Percentiles rank a stretch among this genome's conserved stretches.
Evolutionary conservation across 177 flowering plant species (phyloP).

Genomic region (Vitis hybrid): DNA sequence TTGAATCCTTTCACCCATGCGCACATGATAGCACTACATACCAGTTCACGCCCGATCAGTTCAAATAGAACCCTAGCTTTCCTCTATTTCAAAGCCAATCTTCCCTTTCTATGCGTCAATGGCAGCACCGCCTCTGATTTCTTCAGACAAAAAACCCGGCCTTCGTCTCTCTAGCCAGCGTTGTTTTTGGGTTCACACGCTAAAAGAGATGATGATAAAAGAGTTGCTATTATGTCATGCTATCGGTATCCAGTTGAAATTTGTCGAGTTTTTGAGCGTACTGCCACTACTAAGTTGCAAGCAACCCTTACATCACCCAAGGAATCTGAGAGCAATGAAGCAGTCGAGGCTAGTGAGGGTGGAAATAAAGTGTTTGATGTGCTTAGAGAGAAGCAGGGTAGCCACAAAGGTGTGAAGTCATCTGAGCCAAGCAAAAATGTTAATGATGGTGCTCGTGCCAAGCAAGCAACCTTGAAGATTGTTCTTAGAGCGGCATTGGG

Average conservation of each 20-base stretch:
- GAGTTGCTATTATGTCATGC: constrained; percentile 93
- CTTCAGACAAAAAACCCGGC: too few species aligned
- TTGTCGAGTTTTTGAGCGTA: constrained; percentile 80
- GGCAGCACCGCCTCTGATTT: too few species aligned
- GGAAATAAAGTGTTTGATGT: constrained; percentile 20
- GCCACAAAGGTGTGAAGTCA: constrained; percentile 44
- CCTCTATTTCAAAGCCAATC: too few species aligned
- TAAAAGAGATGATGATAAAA: constrained; percentile 91
- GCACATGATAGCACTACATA: too few species aligned
- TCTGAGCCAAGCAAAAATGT: constrained; percentile 37
- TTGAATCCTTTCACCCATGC: too few species aligned
- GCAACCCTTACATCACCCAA: constrained; percentile 42
- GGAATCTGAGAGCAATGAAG: constrained; percentile 27
- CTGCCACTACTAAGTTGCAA: constrained; percentile 57
- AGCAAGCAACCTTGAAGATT: constrained; percentile 67
- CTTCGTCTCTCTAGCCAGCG: too few species aligned
- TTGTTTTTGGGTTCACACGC: too few species aligned
- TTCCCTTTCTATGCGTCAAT: too few species aligned
- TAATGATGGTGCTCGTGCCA: constrained; percentile 45
- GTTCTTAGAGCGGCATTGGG: constrained; percentile 91
- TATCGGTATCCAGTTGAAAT: constrained; percentile 89
- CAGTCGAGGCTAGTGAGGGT: constrained; percentile 28
- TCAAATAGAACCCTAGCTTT: too few species aligned
- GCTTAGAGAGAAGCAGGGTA: constrained; percentile 39
- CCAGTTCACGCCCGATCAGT: too few species aligned